Conservation (phyloP, 257 asterid genomes). For the Solanum paucissectum region DNA sequence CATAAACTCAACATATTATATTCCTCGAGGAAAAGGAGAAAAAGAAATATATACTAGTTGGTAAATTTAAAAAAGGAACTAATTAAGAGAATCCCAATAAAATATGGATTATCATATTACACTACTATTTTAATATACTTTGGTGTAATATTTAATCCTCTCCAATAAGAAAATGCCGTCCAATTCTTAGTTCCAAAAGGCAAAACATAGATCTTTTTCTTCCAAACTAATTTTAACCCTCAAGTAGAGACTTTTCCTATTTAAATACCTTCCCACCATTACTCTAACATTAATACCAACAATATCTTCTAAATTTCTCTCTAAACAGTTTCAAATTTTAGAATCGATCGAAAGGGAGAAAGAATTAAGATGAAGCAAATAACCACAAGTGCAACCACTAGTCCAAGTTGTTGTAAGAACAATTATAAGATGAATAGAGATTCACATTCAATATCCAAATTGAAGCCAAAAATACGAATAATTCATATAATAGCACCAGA, state of each 20-base stretch:
- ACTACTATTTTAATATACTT: background rate
- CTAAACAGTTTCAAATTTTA: background rate
- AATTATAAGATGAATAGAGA: background rate
- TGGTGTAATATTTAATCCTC: background rate
- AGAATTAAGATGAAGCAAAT: slow-evolving; percentile 20
- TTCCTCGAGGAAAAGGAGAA: background rate
- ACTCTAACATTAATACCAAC: slow-evolving; percentile 5
- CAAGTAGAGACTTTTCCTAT: background rate
- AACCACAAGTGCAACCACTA: background rate
- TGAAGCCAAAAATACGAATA: slow-evolving; percentile 69
- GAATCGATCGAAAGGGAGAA: background rate
- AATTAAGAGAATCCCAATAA: background rate
- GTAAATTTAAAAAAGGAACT: background rate
- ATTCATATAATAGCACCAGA: slow-evolving; percentile 68
- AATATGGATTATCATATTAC: background rate
- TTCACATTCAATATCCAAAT: background rate
- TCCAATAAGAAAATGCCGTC: slow-evolving; percentile 15
- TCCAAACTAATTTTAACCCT: background rate
- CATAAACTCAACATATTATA: background rate
- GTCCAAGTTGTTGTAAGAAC: background rate
- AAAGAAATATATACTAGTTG: background rate
- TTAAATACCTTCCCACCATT: slow-evolving; percentile 5
- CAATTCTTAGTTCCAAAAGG: slow-evolving; percentile 43
- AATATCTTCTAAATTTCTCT: background rate
- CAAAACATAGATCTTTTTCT: slow-evolving; percentile 6